phyloP scores from a whole-genome alignment of 2,329 filamentous ascomycete genomes.

The Sporothrix pallida region DNA sequence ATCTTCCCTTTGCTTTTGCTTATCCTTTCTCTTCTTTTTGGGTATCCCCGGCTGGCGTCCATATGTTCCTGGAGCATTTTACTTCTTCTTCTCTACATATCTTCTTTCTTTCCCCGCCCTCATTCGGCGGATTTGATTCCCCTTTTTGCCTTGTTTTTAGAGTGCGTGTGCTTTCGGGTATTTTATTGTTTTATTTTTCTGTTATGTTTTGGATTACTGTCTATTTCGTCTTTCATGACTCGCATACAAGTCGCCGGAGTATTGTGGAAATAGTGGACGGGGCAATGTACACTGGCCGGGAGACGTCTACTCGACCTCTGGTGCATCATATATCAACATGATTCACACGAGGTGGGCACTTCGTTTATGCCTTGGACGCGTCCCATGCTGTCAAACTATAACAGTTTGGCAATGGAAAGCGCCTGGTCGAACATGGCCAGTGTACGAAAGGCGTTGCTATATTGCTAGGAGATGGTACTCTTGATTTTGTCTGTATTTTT shows the following conservation, averaged over 20 bases:
- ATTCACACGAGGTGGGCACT: no score
- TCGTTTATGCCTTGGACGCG: neutral
- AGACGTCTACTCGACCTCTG: no score
- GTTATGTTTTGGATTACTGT: neutral
- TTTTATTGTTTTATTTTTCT: neutral
- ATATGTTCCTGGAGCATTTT: neutral
- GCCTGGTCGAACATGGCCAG: neutral
- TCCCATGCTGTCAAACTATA: neutral
- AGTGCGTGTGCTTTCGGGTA: slow-evolving; percentile 13
- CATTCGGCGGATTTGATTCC: slow-evolving; percentile 27
- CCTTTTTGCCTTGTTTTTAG: slow-evolving; percentile 31
- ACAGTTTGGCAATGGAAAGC: neutral
- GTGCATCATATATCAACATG: no score
- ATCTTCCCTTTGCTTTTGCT: neutral
- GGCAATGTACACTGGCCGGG: neutral
- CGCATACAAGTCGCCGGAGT: slow-evolving; percentile 11
- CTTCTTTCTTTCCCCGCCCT: neutral
- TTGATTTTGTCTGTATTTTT: neutral
- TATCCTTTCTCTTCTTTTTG: neutral
- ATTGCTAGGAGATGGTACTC: neutral
- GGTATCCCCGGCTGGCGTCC: neutral
- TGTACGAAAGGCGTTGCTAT: slow-evolving; percentile 4
- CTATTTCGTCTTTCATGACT: neutral
- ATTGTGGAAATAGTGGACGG: neutral
- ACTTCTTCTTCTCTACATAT: neutral